Evolutionary conservation across 176 grass and related monocot genomes (phyloP), one percentile per base, ranked within the genome.

Genomic region (Musa beccarii): DNA sequence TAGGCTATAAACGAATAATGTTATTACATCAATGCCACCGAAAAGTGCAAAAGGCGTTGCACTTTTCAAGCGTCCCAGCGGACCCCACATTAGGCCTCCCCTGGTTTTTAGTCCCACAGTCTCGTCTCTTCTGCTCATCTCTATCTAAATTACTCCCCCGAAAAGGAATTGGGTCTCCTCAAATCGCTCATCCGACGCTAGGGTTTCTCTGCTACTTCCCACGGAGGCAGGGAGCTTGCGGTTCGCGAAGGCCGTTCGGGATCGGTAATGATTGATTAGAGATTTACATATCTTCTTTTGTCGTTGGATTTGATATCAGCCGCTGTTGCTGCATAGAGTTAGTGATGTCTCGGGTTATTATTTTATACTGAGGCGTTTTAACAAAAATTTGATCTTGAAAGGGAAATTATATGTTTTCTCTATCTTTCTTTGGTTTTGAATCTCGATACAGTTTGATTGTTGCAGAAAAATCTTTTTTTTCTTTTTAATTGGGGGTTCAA

Each of bases 31-130:
- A 51, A 10, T 70, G 43, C 68, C 68, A 70, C 13, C 19, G 16
- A 16, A 70, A 70, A 70, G 68, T 9, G 68, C 68, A 51, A 51
- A 51, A 52, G 17, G 68, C 14, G 17, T 70, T 70, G 17, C 68
- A 70, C 68, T 70, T 70, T 70, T 70, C 43, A 49, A 17, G 68
- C 49, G 68, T 3, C 68, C 68, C 68, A 68, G 25, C 26, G 26
- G 26, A 8, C 0, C 59, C 17, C 16, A 0, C 16, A 21, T 22
- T 43, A 5, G n/a, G 23, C 63, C 43, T 70, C 49, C 43, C 43
- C 34, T 10, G 49, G 68, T 70, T 70, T 51, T 70, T 49, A 10
- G 17, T 49, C 65, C 24, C 14, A 17, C 13, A 8, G 11, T 10
- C 16, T 20, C 22, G 9, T 51, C 49, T 24, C 49, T 11, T 70